A percentile compares a stretch with the other conserved stretches of the same genome.
phyloP scores from a whole-genome alignment of 1,284 basidiomycete species.

The Coniferiporia sulphurascens region DNA sequence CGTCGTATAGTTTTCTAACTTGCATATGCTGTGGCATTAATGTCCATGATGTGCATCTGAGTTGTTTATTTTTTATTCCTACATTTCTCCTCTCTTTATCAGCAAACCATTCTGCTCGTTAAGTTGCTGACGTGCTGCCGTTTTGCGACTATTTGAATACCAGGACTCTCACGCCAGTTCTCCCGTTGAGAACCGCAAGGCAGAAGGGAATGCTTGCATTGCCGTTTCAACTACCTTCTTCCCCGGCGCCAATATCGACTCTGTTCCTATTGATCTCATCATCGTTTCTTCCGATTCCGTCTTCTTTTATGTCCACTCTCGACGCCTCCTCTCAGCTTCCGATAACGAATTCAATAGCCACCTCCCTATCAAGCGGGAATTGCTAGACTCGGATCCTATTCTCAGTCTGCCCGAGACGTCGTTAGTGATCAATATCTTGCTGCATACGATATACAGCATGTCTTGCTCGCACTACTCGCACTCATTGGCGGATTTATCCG shows the following conservation, averaged over 20 bases:
- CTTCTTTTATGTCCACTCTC: conserved; percentile 49
- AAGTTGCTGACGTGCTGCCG: neutral
- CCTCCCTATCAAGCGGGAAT: conserved; percentile 23
- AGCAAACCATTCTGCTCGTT: neutral
- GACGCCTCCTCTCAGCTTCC: conserved; percentile 33
- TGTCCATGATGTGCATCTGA: too few species aligned
- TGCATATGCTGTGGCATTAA: too few species aligned
- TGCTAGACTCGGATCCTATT: conserved; percentile 28
- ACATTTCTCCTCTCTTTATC: neutral
- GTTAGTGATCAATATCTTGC: conserved; percentile 32
- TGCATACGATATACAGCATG: conserved; percentile 34
- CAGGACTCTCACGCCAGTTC: conserved; percentile 31
- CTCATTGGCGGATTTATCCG: conserved; percentile 27
- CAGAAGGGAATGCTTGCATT: conserved; percentile 42
- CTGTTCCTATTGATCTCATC: conserved; percentile 53
- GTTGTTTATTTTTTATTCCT: too few species aligned
- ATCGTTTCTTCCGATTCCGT: conserved; percentile 68
- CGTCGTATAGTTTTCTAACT: too few species aligned
- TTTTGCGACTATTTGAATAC: neutral
- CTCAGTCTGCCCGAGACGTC: conserved; percentile 31
- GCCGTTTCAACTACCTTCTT: conserved; percentile 78
- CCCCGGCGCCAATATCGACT: conserved; percentile 55
- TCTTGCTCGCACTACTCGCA: conserved; percentile 34
- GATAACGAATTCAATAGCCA: conserved; percentile 34
- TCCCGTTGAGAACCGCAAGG: conserved; percentile 26